Evolutionary conservation across 257 asterid species (phyloP), one percentile per base, ranked within the genome.

Genomic region (Oldenlandia corymbosa): DNA sequence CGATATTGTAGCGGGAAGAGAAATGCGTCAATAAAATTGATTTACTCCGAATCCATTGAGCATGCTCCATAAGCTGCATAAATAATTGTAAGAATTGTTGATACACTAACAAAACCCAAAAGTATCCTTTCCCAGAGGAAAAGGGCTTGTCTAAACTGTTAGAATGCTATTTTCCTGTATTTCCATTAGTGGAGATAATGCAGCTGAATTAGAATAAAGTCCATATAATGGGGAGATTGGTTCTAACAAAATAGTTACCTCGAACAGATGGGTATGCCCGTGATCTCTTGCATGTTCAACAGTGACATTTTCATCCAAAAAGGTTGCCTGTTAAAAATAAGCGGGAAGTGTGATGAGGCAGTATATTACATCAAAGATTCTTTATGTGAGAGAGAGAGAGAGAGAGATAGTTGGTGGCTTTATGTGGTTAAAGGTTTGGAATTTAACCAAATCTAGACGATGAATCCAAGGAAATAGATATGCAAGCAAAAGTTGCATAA

Each of bases 261-360:
- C 99, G 24, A 56, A 87, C 39, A 92, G 55, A 73, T 92, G 99
- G 69, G 96, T 89, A 68, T 92, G 99, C 8, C 97, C 99, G 58
- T 84, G 99, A 61, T 87, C 91, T 64, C 94, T 80, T 37, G 97
- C 94, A 50, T 87, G 94, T 80, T 89, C 90, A 53, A 85, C 76
- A 34, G 88, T 76, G 78, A 78, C 79, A 39, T 55, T 76, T 34
- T 92, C 97, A 75, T 92, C 97, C 80, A 92, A 79, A 78, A 92
- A 92, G 16, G 99, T 92, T 27, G 97, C 97, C 99, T 92, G 94
- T 54, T 45, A 46, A 56, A 64, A 67, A 75, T 20, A 74, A n/a
- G 45, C 26, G n/a, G 20, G 8, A 65, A 48, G 50, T 53, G 18
- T 58, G 47, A 41, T 52, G 5, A 53, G 27, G 30, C 14, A 43